A percentile compares a stretch with the other conserved stretches of the same genome.
phyloP scores from a whole-genome alignment of 345 rosid species.

The Brassica carinata region DNA sequence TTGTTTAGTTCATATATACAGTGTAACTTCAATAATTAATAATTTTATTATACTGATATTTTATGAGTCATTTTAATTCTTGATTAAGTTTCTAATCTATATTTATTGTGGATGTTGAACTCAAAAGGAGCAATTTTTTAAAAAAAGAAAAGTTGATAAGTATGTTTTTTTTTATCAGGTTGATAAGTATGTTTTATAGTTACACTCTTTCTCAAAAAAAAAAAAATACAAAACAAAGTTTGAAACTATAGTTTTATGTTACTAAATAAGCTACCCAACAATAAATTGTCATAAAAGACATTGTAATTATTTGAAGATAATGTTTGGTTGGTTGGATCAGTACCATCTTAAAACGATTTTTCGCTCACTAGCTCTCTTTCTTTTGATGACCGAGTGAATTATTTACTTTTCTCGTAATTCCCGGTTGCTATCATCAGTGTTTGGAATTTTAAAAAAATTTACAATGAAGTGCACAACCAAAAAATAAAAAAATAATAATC shows the following conservation, averaged over 20 bases:
- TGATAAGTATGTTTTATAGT: not conserved
- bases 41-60: not conserved
- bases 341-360: not conserved
- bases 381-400: not conserved
- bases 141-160: not conserved
- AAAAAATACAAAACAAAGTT: not conserved
- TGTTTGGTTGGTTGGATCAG: slow-evolving; percentile 27
- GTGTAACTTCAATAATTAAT: not conserved
- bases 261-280: not conserved
- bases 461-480: not conserved
- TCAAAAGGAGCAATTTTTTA: not conserved
- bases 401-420: not conserved
- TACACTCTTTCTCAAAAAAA: not conserved
- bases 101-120: not conserved
- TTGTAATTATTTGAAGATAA: slow-evolving; percentile 6
- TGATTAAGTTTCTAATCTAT: not conserved
- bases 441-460: not conserved
- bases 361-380: not conserved
- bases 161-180: not conserved
- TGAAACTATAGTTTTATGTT: not conserved
- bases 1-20: not conserved
- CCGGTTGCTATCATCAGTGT: not conserved
- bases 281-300: not conserved
- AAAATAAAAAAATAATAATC: too few relatives aligned
- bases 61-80: not conserved